These are phyloP conservation scores for Cladosporium oxysporum DNA, from an alignment of 2,329 filamentous ascomycete species.

Conservation along the genomic window DNA sequence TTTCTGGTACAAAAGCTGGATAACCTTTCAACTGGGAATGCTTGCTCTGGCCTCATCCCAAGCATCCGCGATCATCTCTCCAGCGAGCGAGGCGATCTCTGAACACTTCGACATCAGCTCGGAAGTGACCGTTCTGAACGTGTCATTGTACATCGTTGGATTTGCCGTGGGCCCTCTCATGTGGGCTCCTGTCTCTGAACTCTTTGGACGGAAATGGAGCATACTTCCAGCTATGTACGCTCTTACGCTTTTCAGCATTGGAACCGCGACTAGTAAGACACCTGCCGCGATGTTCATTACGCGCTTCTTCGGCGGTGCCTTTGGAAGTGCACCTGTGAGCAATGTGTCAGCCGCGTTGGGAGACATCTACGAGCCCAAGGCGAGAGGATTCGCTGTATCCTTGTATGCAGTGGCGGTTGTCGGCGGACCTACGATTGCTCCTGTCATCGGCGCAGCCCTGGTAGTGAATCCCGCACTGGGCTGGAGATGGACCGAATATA, in stretches of 20 bases:
- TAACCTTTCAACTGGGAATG: conserved; percentile 53
- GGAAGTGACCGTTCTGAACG: conserved; percentile 48
- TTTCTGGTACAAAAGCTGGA: conserved; percentile 46
- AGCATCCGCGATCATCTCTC: conserved; percentile 54
- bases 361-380: conserved; percentile 40
- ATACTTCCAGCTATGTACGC: conserved; percentile 43
- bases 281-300: conserved; percentile 36
- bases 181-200: conserved; percentile 46
- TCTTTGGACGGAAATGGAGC: conserved; percentile 43
- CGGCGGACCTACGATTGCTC: conserved; percentile 38
- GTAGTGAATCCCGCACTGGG: conserved; percentile 31
- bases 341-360: conserved; percentile 45
- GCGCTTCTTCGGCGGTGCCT: conserved; percentile 43
- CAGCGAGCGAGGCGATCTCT: conserved; percentile 48
- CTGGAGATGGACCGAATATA: conserved; percentile 49
- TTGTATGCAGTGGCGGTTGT: conserved; percentile 41
- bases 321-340: conserved; percentile 44
- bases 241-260: conserved; percentile 46
- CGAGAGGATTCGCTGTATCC: conserved; percentile 38
- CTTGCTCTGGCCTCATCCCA: conserved; percentile 53
- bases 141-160: conserved; percentile 51
- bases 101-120: conserved; percentile 45
- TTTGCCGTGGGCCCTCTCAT: conserved; percentile 46
- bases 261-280: conserved; percentile 39
- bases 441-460: conserved; percentile 42